phyloP scores from a whole-genome alignment of 2,329 filamentous ascomycete genomes.

The Mariannaea elegans region DNA sequence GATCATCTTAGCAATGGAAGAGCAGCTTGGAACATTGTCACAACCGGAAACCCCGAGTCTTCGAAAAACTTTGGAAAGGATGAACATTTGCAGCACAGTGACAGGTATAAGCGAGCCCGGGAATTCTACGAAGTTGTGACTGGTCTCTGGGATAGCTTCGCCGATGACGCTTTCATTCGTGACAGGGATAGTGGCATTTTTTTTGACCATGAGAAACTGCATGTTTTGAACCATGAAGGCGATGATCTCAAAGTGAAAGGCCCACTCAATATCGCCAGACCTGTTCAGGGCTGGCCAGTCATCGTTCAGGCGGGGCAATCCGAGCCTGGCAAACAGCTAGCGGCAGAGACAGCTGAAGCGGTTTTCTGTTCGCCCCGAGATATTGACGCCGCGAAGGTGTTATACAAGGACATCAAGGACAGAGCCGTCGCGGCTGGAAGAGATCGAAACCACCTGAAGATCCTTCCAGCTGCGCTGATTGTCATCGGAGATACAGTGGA shows the following conservation, averaged over 20 bases:
- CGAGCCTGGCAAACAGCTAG: conserved; percentile 60
- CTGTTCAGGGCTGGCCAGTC: conserved; percentile 64
- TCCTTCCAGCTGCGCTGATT: conserved; percentile 61
- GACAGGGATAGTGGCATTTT: conserved; percentile 57
- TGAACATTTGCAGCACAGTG: conserved; percentile 58
- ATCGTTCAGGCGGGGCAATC: conserved; percentile 64
- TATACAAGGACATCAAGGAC: conserved; percentile 62
- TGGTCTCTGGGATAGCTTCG: conserved; percentile 63
- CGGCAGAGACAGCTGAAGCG: conserved; percentile 61
- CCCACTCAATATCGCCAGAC: conserved; percentile 61
- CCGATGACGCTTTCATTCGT: conserved; percentile 62
- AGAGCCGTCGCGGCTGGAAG: conserved; percentile 56
- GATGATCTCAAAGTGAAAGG: conserved; percentile 37
- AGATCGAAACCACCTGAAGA: conserved; percentile 56
- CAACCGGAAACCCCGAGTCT: conserved; percentile 61
- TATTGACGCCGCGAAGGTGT: conserved; percentile 53
- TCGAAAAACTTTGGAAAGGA: conserved; percentile 61
- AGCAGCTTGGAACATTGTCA: conserved; percentile 64
- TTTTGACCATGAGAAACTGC: conserved; percentile 61
- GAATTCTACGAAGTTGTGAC: conserved; percentile 64
- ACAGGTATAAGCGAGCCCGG: conserved; percentile 59
- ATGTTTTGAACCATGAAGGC: conserved; percentile 60
- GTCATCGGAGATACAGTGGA: conserved; percentile 59
- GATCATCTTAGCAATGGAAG: conserved; percentile 61
- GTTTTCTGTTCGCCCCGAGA: conserved; percentile 61